phyloP scores from a whole-genome alignment of 306 rosid species.

The Malus sylvestris region DNA sequence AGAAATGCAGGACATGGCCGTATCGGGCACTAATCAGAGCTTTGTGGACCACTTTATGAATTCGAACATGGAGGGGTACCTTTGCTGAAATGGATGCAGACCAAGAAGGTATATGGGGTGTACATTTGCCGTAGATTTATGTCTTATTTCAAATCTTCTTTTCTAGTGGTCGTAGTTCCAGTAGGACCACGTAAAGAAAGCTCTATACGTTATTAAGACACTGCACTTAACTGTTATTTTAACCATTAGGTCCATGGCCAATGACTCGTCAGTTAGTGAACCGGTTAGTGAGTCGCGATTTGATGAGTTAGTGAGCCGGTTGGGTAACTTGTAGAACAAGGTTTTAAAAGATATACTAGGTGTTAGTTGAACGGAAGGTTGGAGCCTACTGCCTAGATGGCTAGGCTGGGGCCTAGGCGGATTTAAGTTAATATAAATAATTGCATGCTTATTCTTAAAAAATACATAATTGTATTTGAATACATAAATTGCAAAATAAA shows the following conservation, averaged over 20 bases:
- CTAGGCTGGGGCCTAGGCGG: too few species aligned
- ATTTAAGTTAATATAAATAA: too few species aligned
- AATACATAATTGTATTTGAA: too few species aligned
- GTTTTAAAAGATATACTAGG: too few species aligned
- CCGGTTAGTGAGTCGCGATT: not conserved
- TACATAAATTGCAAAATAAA: too few species aligned
- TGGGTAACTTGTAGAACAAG: too few species aligned
- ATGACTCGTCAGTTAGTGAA: not conserved
- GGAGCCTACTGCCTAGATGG: too few species aligned
- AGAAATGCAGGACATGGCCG: conserved; percentile 29
- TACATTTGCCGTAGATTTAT: conserved; percentile 25
- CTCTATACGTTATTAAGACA: not conserved
- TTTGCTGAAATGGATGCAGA: conserved; percentile 14
- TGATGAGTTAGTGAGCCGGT: not conserved
- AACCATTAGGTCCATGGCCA: not conserved
- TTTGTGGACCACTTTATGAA: conserved; percentile 18
- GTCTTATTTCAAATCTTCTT: conserved; percentile 19
- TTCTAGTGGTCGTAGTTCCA: conserved; percentile 36
- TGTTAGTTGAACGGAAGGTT: too few species aligned
- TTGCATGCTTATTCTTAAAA: too few species aligned
- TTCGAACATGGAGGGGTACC: conserved; percentile 35
- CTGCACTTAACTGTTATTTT: not conserved
- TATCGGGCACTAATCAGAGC: conserved; percentile 13
- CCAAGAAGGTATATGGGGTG: conserved; percentile 26
- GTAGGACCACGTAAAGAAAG: conserved; percentile 39